Evolutionary conservation across 331 rosid species (phyloP), one percentile per base, ranked within the genome.

Genomic region (Quercus lobata): DNA sequence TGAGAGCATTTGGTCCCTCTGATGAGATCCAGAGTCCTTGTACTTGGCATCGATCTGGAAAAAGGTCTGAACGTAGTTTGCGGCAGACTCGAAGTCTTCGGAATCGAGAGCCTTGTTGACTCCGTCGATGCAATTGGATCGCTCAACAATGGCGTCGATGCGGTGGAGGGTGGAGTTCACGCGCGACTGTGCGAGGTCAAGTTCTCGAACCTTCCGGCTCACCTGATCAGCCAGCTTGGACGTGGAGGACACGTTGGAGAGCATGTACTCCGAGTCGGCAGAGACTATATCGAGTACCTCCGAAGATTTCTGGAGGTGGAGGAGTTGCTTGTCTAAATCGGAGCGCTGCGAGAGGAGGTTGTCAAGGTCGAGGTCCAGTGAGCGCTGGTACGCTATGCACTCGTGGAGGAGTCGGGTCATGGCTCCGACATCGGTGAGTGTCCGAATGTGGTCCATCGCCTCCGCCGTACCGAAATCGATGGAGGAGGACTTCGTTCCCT

Each of bases 391-490:
- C 1, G 98, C 98, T 1, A 92, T 92, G 89, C 98, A 94, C 75
- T 94, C 97, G 53, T 94, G 97, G 18, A 94, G 97, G 8, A 92
- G 91, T 9, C 98, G 90, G 35, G 97, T 94, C 92, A 94, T 92
- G 16, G 97, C 87, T 15, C 98, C 97, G 0, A 94, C 94, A 78
- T 94, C 98, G 5, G 97, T 91, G 4, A 94, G 92, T 4, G 82
- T 73, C 7, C 93, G 93, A 10, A 94, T 86, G 66, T 86, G 89
- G 8, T 84, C 86, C 7, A 91, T 87, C 0, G 95, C 91, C 78
- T 92, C 95, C 11, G 82, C 35, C 6, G 86, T 84, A 37, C 97
- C 95, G 79, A 91, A 92, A 35, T 85, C 81, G 16, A 86, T 78
- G 41, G 97, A 72, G 2, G 69, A 56, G 60, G 69, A 44, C 71